phyloP scores from a whole-genome alignment of 148 eudicot genomes.

The Persicaria tinctoria region DNA sequence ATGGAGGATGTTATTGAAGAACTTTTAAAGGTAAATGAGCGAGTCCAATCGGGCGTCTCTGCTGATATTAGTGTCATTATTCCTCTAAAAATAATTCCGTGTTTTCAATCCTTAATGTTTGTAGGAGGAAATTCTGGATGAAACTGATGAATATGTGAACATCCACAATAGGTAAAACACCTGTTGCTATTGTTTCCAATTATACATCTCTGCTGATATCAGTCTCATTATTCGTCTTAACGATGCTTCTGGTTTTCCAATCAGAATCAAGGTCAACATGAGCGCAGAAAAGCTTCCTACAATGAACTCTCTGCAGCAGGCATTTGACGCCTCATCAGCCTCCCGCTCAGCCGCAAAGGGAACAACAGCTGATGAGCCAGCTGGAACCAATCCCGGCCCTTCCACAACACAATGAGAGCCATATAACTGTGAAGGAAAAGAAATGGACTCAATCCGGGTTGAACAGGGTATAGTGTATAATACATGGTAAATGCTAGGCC shows the following conservation, averaged over 20 bases:
- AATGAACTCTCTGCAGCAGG: slow-evolving; percentile 22
- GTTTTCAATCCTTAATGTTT: neutral
- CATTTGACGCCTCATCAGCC: slow-evolving; percentile 19
- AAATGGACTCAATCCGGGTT: neutral
- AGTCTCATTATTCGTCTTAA: too few species aligned
- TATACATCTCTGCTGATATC: too few species aligned
- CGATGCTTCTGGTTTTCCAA: neutral
- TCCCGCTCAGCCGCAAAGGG: neutral
- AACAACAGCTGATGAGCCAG: slow-evolving; percentile 1
- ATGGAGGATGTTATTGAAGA: slow-evolving; percentile 99
- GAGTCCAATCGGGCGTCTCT: neutral
- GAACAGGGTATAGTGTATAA: neutral
- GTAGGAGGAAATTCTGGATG: slow-evolving; percentile 97
- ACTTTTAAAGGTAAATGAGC: slow-evolving; percentile 71
- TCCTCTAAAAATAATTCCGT: slow-evolving; percentile 1
- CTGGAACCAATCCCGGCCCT: neutral
- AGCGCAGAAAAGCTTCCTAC: slow-evolving; percentile 53
- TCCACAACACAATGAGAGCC: neutral
- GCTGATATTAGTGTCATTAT: neutral
- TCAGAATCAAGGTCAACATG: slow-evolving; percentile 98
- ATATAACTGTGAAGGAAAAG: neutral
- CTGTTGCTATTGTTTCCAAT: neutral
- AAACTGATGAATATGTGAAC: slow-evolving; percentile 96
- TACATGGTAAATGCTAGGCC: slow-evolving; percentile 12
- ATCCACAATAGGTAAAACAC: slow-evolving; percentile 72